Evolutionary conservation across 169 alveolate genomes (phyloP), one percentile per base, ranked within the genome.

Genomic region (Cytauxzoon felis): DNA sequence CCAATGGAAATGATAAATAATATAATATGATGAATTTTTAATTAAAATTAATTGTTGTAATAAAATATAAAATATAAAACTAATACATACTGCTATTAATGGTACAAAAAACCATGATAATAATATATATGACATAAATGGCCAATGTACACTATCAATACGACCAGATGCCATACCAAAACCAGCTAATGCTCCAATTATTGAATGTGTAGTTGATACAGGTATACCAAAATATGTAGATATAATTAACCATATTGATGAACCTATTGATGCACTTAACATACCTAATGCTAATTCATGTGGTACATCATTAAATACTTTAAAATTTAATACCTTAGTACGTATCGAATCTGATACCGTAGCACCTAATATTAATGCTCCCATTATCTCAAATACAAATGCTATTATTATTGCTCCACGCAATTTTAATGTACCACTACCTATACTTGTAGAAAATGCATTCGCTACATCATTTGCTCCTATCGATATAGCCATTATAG

Each of bases 391-490:
- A 57, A 87, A 81, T 43, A 87, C 66, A 33, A 89, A 86, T 4
- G 94, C 93, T 11, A 87, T 58, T 27, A 53, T 18, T 11, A 90
- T 42, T 27, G 95, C 94, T 41, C 54, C 73, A 38, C 78, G 53
- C 18, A 90, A 81, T 24, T 82, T 66, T 23, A 90, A 19, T 26
- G 95, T 65, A 58, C 85, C 82, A 27, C 92, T 65, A 21, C 94
- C 95, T 18, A 90, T 87, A 5, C 91, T 69, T 18, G 94, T 84
- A 40, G 92, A 80, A 72, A 90, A 89, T 7, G 92, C 79, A 29
- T 90, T 90, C 38, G 95, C 95, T 32, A 90, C 93, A 68, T 90
- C 95, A 61, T 90, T 90, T 34, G 95, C 93, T 26, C 95, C 95
- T 6, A 90, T 90, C 5, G 87, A 82, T 58, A 87, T 59, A 50